Base-by-base conservation (phyloP, 306 rosid genomes). In the Luffa aegyptiaca region DNA sequence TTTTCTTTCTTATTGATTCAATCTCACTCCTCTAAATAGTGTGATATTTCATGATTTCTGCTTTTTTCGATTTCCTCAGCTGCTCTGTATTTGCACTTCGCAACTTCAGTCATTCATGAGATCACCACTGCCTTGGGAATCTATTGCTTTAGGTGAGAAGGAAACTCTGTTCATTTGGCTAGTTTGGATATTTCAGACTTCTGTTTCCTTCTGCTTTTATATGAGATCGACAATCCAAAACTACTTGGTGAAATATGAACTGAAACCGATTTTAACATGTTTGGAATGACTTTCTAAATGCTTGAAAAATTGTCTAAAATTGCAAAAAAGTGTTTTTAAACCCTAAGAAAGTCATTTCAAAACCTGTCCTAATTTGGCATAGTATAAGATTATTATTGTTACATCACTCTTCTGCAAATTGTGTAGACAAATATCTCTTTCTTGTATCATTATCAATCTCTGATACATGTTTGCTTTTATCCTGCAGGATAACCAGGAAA, bases 61-160 rank as follows among this genome's bases (percentile, higher is more conserved):
- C 77, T 10, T 33, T 33, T 31, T 80, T 55, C 61, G 63, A 35
- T 83, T 79, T 79, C 85, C 49, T 26, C 97, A 96, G 96, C 5
- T 80, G 52, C 84, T 26, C 88, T 96, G 49, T 96, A 96, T 89
- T 75, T 93, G 90, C 86, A 93, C 81, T 96, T 96, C 6, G 96
- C 96, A 0, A 93, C 91, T 9, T 83, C 94, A 4, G 97, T 96
- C 77, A 71, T 96, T 84, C 92, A 88, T 81, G 98, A 96, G 83
- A 93, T 96, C 49, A 96, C 96, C 59, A 56, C 88, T 46, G 99
- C 99, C 72, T 82, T 96, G 83, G 99, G 99, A 85, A 96, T 93
- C 75, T 93, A 81, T 83, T 93, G 99, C 84, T 93, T 96, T 91
- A 93, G 98, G 98, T 93, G 85, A 91, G 86, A 79, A 79, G 12